phyloP scores from a whole-genome alignment of 164 flowering plant species.

The Houttuynia cordata region DNA sequence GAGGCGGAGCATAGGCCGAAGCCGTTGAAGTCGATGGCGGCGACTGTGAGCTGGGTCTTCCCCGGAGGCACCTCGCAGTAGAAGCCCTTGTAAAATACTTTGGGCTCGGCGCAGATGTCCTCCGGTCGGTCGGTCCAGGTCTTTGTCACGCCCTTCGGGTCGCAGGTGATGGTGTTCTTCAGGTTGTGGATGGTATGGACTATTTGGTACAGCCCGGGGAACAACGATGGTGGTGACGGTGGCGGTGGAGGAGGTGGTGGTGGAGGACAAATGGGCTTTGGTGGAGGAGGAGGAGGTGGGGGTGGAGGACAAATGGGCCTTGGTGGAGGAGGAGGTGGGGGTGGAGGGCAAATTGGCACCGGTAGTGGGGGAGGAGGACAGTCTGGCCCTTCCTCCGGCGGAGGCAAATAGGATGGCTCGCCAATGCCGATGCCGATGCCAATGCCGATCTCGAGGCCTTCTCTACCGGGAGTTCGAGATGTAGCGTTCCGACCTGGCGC shows the following conservation, averaged over 20 bases:
- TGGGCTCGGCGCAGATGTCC: neutral
- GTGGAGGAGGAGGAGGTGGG: neutral
- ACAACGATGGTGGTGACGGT: neutral
- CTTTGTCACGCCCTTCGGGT: neutral
- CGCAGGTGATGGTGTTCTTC: neutral
- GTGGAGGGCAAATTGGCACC: neutral
- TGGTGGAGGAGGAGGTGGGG: neutral
- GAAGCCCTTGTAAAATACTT: neutral
- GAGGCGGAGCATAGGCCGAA: conserved; percentile 58
- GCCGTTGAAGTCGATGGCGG: conserved; percentile 44
- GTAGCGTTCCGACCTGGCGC: neutral
- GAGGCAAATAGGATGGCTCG: neutral
- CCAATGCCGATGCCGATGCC: conserved; percentile 2
- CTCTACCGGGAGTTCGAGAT: neutral
- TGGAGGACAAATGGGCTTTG: neutral
- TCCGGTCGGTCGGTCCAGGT: neutral
- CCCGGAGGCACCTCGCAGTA: neutral
- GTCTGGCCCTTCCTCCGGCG: neutral
- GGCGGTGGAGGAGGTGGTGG: neutral
- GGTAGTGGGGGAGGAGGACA: neutral
- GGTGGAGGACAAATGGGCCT: neutral
- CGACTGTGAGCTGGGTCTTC: conserved; percentile 9
- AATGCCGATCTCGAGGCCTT: conserved; percentile 10
- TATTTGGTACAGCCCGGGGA: neutral
- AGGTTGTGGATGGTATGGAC: neutral